These are phyloP conservation scores for Lichtheimia ornata DNA, from an alignment of 371 early-diverging fungal species.

Conservation along the genomic window DNA sequence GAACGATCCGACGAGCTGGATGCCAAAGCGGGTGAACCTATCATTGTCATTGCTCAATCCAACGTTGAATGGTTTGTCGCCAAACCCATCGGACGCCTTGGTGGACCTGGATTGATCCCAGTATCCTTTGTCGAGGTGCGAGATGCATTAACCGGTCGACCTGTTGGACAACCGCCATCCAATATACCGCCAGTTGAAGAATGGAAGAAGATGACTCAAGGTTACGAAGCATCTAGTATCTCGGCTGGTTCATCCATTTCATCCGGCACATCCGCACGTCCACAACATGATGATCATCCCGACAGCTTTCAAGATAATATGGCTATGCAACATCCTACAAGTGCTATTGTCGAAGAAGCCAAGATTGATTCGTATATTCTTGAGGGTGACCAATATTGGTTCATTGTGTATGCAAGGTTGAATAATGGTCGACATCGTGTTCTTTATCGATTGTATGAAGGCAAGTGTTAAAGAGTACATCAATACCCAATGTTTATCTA, in stretches of 20 bases:
- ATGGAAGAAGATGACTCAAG: conserved; percentile 70
- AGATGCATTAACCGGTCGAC: conserved; percentile 63
- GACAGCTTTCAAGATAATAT: conserved; percentile 10
- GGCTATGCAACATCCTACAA: background rate
- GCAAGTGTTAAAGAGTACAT: conserved; percentile 7
- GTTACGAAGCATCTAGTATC: conserved; percentile 61
- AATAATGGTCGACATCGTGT: conserved; percentile 53
- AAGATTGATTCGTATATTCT: conserved; percentile 59
- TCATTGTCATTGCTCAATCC: conserved; percentile 79
- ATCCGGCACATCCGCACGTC: conserved; percentile 12
- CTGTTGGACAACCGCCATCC: conserved; percentile 31
- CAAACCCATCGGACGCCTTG: conserved; percentile 67
- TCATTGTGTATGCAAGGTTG: conserved; percentile 61
- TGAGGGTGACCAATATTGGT: conserved; percentile 70
- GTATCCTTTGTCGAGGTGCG: conserved; percentile 77
- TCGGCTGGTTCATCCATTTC: conserved; percentile 36
- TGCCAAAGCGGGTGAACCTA: conserved; percentile 69
- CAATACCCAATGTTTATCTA: background rate
- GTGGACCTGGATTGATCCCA: conserved; percentile 79
- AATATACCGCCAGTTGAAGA: conserved; percentile 55
- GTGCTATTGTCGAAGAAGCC: conserved; percentile 42
- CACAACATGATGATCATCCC: conserved; percentile 6
- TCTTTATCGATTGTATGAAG: conserved; percentile 72
- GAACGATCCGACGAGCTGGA: conserved; percentile 79
- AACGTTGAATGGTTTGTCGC: conserved; percentile 84